Conservation (phyloP, 768 basidiomycete genomes). For the Pholiota molesta region DNA sequence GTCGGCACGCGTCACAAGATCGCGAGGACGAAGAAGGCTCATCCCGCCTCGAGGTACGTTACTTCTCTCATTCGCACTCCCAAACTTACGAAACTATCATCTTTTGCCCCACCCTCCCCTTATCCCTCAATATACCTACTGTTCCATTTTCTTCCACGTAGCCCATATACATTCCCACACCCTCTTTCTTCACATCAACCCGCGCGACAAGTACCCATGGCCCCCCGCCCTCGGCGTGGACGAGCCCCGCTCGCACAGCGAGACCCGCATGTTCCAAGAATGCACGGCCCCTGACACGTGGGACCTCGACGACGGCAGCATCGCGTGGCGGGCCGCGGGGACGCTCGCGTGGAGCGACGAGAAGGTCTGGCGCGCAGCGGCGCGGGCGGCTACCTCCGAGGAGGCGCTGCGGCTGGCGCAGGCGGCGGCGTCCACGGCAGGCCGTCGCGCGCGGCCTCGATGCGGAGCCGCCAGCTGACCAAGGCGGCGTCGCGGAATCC, state of each 20-base stretch:
- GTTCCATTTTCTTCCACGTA: not conserved
- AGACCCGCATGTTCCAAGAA: not conserved
- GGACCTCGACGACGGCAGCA: not conserved
- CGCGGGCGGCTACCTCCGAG: not conserved
- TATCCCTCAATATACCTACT: not conserved
- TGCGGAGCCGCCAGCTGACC: constrained; percentile 1
- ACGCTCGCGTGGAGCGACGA: not conserved
- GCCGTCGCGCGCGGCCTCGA: not conserved
- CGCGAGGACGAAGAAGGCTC: not conserved
- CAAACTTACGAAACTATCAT: too few species aligned
- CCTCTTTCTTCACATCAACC: not conserved
- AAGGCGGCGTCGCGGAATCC: not conserved
- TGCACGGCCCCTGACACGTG: not conserved
- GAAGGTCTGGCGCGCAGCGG: not conserved
- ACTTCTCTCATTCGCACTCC: not conserved
- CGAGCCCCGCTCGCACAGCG: not conserved
- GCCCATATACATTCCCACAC: not conserved
- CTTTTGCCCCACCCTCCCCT: too few species aligned
- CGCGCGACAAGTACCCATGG: not conserved
- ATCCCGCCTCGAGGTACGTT: not conserved
- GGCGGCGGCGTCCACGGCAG: not conserved
- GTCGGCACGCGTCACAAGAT: not conserved
- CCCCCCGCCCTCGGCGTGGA: not conserved
- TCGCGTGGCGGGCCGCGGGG: not conserved
- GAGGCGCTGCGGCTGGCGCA: not conserved